Percentiles rank a stretch among this genome's conserved stretches.
These are phyloP conservation scores for Ophiostoma ips DNA, from an alignment of 2,329 filamentous ascomycete species.

Conservation along the genomic window DNA sequence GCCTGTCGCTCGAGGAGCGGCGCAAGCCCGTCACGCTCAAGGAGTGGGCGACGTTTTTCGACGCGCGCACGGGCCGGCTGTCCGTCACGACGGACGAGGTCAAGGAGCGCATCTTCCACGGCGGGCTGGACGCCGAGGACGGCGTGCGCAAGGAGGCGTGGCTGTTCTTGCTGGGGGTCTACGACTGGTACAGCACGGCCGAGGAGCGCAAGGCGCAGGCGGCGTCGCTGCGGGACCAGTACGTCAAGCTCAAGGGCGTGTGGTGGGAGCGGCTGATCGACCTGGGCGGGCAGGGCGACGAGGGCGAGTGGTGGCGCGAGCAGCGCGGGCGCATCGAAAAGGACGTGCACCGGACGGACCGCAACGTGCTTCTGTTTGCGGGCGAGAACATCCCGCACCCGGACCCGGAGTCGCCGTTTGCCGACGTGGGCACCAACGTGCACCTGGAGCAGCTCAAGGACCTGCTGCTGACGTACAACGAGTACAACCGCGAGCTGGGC, in stretches of 20 bases:
- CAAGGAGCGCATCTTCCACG: slow-evolving; percentile 95
- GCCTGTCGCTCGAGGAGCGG: slow-evolving; percentile 60
- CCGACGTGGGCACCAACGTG: slow-evolving; percentile 84
- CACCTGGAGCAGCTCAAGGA: slow-evolving; percentile 99
- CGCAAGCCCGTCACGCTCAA: slow-evolving; percentile 63
- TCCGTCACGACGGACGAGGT: slow-evolving; percentile 78
- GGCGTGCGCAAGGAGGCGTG: slow-evolving; percentile 93
- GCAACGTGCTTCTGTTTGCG: slow-evolving; percentile 85
- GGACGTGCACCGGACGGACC: slow-evolving; percentile 93
- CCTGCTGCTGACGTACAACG: slow-evolving; percentile 96
- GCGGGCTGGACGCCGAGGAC: slow-evolving; percentile 75
- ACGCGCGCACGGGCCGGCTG: slow-evolving; percentile 57
- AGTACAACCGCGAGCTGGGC: slow-evolving; percentile 88
- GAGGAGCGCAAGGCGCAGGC: slow-evolving; percentile 75
- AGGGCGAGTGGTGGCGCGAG: slow-evolving; percentile 93
- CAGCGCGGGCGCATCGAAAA: slow-evolving; percentile 92
- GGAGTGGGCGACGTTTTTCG: slow-evolving; percentile 90
- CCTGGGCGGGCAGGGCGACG: slow-evolving; percentile 61
- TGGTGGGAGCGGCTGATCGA: slow-evolving; percentile 96
- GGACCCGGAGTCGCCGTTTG: slow-evolving; percentile 89
- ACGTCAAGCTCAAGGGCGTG: slow-evolving; percentile 79
- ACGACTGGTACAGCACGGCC: slow-evolving; percentile 80
- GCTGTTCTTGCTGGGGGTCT: slow-evolving; percentile 83
- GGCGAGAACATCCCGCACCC: slow-evolving; percentile 95
- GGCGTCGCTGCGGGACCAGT: slow-evolving; percentile 80